Conservation (phyloP, 768 basidiomycete genomes). For the Dioszegia hungarica region DNA sequence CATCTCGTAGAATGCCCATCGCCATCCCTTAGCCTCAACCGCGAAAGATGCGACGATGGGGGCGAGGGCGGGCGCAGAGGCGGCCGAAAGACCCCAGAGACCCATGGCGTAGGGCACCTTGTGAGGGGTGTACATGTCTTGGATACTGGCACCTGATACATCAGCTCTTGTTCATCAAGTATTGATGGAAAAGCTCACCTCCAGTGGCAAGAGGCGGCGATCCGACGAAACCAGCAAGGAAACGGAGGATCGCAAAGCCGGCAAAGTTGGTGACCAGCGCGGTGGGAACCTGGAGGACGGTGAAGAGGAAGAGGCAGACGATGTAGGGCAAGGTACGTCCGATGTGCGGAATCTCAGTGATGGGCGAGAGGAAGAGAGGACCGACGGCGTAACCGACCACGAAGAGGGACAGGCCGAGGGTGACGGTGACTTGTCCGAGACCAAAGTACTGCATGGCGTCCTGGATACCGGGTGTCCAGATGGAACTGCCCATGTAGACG, state of each 20-base stretch:
- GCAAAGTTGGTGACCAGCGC: constrained; percentile 41
- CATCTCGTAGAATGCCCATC: constrained; percentile 49
- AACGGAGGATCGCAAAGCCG: constrained; percentile 45
- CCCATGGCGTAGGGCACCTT: constrained; percentile 43
- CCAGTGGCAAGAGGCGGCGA: constrained; percentile 50
- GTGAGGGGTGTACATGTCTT: constrained; percentile 42
- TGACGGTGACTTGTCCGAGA: constrained; percentile 31
- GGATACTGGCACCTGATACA: constrained; percentile 32
- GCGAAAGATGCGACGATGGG: constrained; percentile 47
- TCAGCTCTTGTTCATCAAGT: neutral
- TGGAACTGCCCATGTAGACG: constrained; percentile 38
- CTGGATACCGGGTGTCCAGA: constrained; percentile 29
- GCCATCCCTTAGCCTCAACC: constrained; percentile 46
- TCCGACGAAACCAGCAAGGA: constrained; percentile 49
- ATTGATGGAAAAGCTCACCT: too few relatives aligned
- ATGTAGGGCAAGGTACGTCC: constrained; percentile 50
- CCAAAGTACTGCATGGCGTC: constrained; percentile 27
- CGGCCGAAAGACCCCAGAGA: constrained; percentile 42
- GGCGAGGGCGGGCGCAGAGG: constrained; percentile 42
- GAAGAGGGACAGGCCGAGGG: constrained; percentile 47
- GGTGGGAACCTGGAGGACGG: constrained; percentile 47
- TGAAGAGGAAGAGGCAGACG: constrained; percentile 46
- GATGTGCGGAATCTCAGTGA: constrained; percentile 48
- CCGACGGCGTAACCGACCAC: constrained; percentile 49
- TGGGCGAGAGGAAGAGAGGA: constrained; percentile 31